A percentile compares a stretch with the other conserved stretches of the same genome.
These are phyloP conservation scores for Akanthomyces uredinophilus DNA, from an alignment of 2,329 filamentous ascomycete species.

Conservation along the genomic window DNA sequence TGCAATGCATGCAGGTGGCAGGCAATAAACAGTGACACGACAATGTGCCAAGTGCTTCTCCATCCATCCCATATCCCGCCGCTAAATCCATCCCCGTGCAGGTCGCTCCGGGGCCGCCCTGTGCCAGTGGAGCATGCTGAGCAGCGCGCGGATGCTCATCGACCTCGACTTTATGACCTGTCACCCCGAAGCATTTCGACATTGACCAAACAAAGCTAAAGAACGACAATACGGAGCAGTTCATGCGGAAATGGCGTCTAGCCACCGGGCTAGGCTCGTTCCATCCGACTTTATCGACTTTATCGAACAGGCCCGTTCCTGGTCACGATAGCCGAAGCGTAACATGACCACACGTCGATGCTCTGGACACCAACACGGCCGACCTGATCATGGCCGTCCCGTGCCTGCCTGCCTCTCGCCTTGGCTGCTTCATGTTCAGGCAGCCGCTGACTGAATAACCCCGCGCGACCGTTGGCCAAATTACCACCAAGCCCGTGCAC, in stretches of 20 bases:
- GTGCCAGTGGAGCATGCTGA: not conserved
- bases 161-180: not conserved
- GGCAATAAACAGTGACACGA: not conserved
- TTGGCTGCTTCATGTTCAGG: not conserved
- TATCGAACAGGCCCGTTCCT: not conserved
- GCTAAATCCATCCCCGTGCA: not conserved
- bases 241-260: constrained; percentile 11
- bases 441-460: not conserved
- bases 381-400: not conserved
- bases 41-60: too few species aligned
- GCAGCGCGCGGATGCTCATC: not conserved
- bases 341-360: not conserved
- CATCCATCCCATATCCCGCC: not conserved
- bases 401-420: not conserved
- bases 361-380: not conserved
- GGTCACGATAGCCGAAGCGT: constrained; percentile 6
- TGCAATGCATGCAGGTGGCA: not conserved
- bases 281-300: not conserved
- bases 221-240: not conserved
- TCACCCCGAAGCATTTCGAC: not conserved
- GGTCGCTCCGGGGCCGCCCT: not conserved
- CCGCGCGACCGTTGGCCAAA: not conserved
- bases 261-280: constrained; percentile 2
- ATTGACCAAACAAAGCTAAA: not conserved
- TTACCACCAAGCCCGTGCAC: not conserved